Conservation (phyloP, 1,284 basidiomycete species). For the Leccinum variabile region DNA sequence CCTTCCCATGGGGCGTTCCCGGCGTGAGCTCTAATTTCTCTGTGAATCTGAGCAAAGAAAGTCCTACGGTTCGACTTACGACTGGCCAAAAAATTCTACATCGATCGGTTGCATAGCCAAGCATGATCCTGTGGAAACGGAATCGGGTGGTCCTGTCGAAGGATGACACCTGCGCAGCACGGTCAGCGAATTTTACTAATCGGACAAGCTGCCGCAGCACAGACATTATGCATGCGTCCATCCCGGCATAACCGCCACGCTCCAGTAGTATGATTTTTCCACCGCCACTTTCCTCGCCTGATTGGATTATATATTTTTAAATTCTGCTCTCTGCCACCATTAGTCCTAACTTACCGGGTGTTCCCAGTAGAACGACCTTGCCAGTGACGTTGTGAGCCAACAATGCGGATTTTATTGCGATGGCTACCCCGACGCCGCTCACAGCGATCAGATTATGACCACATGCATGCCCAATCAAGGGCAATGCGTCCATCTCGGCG, state of each 20-base stretch:
- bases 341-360: slow-evolving; percentile 58
- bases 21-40: slow-evolving; percentile 64
- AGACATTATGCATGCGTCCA: slow-evolving; percentile 79
- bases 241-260: slow-evolving; percentile 69
- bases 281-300: slow-evolving; percentile 77
- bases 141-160: slow-evolving; percentile 46
- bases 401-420: slow-evolving; percentile 70
- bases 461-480: slow-evolving; percentile 73
- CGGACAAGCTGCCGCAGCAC: slow-evolving; percentile 23
- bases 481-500: slow-evolving; percentile 67
- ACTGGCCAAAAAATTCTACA: slow-evolving; percentile 67
- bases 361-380: slow-evolving; percentile 78
- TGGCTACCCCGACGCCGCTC: slow-evolving; percentile 73
- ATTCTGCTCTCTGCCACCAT: slow-evolving; percentile 8
- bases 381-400: slow-evolving; percentile 66
- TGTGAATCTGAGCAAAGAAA: slow-evolving; percentile 2
- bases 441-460: slow-evolving; percentile 88
- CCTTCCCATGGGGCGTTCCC: slow-evolving; percentile 80
- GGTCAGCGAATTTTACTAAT: slow-evolving; percentile 16
- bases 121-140: slow-evolving; percentile 50
- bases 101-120: slow-evolving; percentile 59
- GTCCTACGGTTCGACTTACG: slow-evolving; percentile 42
- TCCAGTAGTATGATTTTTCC: slow-evolving; percentile 78
- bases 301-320: slow-evolving; percentile 8
- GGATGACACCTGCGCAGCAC: slow-evolving; percentile 61